Percentiles rank a stretch among this genome's conserved stretches.
Conservation (phyloP, 2,329 filamentous ascomycete genomes). For the Aspergillus sp. region DNA sequence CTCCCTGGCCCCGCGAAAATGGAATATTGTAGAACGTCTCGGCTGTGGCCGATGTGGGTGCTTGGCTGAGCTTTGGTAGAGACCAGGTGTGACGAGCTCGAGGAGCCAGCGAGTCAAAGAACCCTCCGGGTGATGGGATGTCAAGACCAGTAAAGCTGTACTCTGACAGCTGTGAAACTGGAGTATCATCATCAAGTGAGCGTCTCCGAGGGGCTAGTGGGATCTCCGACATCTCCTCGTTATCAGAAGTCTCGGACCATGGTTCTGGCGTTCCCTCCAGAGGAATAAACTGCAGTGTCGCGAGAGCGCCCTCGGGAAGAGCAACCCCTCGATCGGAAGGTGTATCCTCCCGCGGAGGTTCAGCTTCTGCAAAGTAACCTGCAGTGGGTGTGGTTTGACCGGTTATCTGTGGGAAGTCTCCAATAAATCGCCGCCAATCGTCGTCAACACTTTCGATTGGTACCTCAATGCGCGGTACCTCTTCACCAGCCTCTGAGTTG, state of each 20-base stretch:
- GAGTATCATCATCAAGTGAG: constrained; percentile 46
- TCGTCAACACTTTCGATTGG: constrained; percentile 42
- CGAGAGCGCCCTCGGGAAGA: constrained; percentile 77
- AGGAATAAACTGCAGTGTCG: constrained; percentile 74
- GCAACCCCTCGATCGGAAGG: constrained; percentile 58
- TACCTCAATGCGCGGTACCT: constrained; percentile 34
- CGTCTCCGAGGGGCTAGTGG: constrained; percentile 48
- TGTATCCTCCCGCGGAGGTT: constrained; percentile 25
- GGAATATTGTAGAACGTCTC: constrained; percentile 87
- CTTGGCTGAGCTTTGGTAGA: constrained; percentile 54
- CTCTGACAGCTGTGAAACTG: constrained; percentile 59
- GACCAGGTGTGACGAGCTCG: constrained; percentile 81
- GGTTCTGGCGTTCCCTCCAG: constrained; percentile 47
- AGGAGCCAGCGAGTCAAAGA: constrained; percentile 82
- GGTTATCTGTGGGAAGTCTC: constrained; percentile 42
- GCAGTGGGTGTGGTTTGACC: constrained; percentile 20
- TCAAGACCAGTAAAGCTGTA: constrained; percentile 78
- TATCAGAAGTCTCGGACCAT: constrained; percentile 43
- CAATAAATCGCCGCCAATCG: constrained; percentile 59
- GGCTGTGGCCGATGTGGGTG: constrained; percentile 84
- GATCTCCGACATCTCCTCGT: constrained; percentile 64
- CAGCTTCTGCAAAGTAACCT: constrained; percentile 14
- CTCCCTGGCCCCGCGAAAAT: constrained; percentile 58
- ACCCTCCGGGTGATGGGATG: constrained; percentile 86
- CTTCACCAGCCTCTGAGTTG: constrained; percentile 24